These are phyloP conservation scores for Paspalum notatum DNA, from an alignment of 176 grass and related monocot genomes.

Conservation along the genomic window DNA sequence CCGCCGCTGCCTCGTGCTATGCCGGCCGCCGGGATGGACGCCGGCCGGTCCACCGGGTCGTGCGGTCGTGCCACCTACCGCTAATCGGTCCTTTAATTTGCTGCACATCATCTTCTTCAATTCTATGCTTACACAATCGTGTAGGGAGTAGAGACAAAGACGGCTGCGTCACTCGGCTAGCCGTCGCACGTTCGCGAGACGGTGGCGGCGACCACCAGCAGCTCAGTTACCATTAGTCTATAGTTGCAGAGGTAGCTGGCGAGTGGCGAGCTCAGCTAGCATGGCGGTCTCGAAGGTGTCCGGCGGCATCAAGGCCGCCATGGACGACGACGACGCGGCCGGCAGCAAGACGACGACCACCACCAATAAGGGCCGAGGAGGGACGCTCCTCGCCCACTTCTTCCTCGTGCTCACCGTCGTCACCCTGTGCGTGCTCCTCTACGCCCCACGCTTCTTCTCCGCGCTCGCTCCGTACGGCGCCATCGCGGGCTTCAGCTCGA, in stretches of 20 bases:
- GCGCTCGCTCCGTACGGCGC: background rate
- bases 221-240: too few species aligned
- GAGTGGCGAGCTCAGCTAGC: too few species aligned
- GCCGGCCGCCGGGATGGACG: background rate
- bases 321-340: background rate
- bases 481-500: background rate
- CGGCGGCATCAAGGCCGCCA: background rate
- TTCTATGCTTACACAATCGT: background rate
- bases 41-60: background rate
- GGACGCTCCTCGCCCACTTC: constrained; percentile 3
- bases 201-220: too few species aligned
- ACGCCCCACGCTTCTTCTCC: constrained; percentile 27
- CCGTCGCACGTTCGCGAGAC: background rate
- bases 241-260: background rate
- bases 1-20: background rate
- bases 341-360: too few species aligned
- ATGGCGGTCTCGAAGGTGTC: constrained; percentile 25
- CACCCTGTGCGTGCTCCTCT: constrained; percentile 45
- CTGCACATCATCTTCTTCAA: background rate
- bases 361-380: background rate
- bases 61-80: too few species aligned
- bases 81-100: background rate
- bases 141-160: background rate
- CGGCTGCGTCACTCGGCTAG: background rate
- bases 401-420: constrained; percentile 39